These are phyloP conservation scores for Phlebiopsis flavidoalba DNA, from an alignment of 768 basidiomycete species.

Conservation along the genomic window DNA sequence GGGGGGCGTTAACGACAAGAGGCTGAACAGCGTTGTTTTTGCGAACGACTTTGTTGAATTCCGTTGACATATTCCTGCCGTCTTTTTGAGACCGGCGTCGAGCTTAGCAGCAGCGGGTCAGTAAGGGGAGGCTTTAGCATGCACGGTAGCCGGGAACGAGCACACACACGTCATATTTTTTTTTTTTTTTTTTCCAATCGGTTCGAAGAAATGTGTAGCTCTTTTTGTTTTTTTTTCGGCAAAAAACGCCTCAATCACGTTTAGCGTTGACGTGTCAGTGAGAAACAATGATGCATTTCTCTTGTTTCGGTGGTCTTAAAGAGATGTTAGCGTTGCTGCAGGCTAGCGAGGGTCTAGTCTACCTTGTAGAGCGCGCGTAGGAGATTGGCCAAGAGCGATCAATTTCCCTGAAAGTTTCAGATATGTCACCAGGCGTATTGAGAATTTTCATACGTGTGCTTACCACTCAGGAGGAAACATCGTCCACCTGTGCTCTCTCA, in stretches of 20 bases:
- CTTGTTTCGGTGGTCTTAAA: conserved; percentile 67
- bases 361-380: conserved; percentile 60
- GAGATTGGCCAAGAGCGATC: conserved; percentile 55
- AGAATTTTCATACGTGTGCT: conserved; percentile 13
- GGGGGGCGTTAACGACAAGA: not conserved
- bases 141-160: not conserved
- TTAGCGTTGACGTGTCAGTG: conserved; percentile 94
- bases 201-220: conserved; percentile 75
- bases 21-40: conserved; percentile 65
- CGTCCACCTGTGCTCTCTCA: conserved; percentile 52
- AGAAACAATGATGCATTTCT: conserved; percentile 96
- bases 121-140: conserved; percentile 24
- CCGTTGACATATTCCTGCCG: conserved; percentile 84
- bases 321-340: not conserved
- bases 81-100: conserved; percentile 68
- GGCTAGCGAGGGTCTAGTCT: not conserved
- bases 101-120: conserved; percentile 40
- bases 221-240: conserved; percentile 60
- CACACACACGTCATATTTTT: conserved; percentile 67
- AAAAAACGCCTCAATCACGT: conserved; percentile 86
- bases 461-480: conserved; percentile 81
- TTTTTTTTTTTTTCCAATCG: too few species aligned
- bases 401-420: conserved; percentile 58
- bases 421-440: not conserved
- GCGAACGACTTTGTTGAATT: conserved; percentile 79